phyloP scores from a whole-genome alignment of 352 stramenopile genomes.

The Pythium vanterpoolii region DNA sequence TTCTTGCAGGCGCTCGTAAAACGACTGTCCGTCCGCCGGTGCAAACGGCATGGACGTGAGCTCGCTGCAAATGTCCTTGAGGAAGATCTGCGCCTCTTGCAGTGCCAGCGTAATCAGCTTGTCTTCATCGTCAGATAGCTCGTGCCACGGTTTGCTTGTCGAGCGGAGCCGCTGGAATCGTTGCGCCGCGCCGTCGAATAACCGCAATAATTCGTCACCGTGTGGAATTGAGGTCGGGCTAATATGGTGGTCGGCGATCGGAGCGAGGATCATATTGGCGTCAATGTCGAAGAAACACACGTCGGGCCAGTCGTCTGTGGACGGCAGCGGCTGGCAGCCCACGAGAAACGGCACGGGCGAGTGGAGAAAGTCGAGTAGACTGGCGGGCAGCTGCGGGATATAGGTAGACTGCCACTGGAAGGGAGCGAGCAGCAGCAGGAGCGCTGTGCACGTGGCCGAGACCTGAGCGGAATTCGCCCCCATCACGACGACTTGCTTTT shows the following conservation, averaged over 20 bases:
- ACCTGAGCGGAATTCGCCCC: slow-evolving; percentile 62
- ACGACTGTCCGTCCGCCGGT: slow-evolving; percentile 27
- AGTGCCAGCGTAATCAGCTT: slow-evolving; percentile 72
- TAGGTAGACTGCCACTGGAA: slow-evolving; percentile 89
- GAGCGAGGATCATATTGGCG: slow-evolving; percentile 40
- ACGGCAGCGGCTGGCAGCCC: slow-evolving; percentile 52
- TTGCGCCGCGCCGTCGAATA: slow-evolving; percentile 53
- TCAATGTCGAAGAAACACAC: slow-evolving; percentile 87
- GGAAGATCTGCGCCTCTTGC: slow-evolving; percentile 69
- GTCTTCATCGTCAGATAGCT: slow-evolving; percentile 74
- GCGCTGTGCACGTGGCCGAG: slow-evolving; percentile 61
- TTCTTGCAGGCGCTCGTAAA: slow-evolving; percentile 79
- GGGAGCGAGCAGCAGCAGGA: slow-evolving; percentile 67
- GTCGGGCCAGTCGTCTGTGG: slow-evolving; percentile 75
- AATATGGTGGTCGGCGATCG: slow-evolving; percentile 43
- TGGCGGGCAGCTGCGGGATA: slow-evolving; percentile 72
- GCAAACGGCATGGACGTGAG: slow-evolving; percentile 56
- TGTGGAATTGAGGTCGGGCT: slow-evolving; percentile 50
- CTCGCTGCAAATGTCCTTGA: slow-evolving; percentile 66
- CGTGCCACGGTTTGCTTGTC: slow-evolving; percentile 64
- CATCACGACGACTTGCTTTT: slow-evolving; percentile 83
- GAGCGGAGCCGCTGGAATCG: slow-evolving; percentile 41
- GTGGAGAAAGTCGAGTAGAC: slow-evolving; percentile 77
- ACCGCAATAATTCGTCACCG: slow-evolving; percentile 49
- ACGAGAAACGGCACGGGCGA: slow-evolving; percentile 81